A percentile compares a stretch with the other conserved stretches of the same genome.
These are phyloP conservation scores for Lachnum nothofagi DNA, from an alignment of 2,329 filamentous ascomycete genomes.

Conservation along the genomic window DNA sequence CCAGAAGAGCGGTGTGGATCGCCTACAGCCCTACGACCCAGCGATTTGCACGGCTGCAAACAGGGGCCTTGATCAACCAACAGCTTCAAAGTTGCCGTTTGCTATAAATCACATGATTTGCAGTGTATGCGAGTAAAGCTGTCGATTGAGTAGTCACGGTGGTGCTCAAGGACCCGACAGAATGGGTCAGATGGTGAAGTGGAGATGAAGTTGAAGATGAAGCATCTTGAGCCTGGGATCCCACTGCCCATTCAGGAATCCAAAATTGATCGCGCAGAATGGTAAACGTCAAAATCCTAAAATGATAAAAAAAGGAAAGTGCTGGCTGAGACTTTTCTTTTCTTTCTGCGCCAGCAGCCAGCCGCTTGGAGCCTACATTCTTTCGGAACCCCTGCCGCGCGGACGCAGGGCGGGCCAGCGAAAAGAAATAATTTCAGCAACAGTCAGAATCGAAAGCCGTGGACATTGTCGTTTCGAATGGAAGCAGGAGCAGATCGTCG, in stretches of 20 bases:
- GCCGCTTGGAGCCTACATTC: neutral
- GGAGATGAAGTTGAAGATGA: conserved; percentile 11
- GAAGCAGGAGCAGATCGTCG: too few species aligned
- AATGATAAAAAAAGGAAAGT: neutral
- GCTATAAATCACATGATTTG: conserved; percentile 20
- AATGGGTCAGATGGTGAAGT: conserved; percentile 9
- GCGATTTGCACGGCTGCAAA: conserved; percentile 3
- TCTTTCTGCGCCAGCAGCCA: neutral
- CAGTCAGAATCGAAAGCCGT: too few species aligned
- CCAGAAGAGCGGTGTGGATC: conserved; percentile 26
- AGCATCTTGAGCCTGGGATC: neutral
- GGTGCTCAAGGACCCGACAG: conserved; percentile 1
- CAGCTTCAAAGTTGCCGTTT: neutral
- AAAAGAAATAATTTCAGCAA: neutral
- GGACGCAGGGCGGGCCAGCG: neutral
- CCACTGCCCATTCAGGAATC: neutral
- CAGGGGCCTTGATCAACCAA: neutral
- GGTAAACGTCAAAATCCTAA: neutral
- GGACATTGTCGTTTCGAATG: too few species aligned
- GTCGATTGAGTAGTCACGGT: conserved; percentile 21
- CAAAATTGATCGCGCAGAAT: neutral
- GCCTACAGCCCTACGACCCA: conserved; percentile 18
- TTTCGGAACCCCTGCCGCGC: neutral
- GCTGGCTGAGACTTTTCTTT: neutral
- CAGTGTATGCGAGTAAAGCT: conserved; percentile 16